Evolutionary conservation across 345 rosid genomes (phyloP), one percentile per base, ranked within the genome.

Genomic region (Heritiera littoralis): DNA sequence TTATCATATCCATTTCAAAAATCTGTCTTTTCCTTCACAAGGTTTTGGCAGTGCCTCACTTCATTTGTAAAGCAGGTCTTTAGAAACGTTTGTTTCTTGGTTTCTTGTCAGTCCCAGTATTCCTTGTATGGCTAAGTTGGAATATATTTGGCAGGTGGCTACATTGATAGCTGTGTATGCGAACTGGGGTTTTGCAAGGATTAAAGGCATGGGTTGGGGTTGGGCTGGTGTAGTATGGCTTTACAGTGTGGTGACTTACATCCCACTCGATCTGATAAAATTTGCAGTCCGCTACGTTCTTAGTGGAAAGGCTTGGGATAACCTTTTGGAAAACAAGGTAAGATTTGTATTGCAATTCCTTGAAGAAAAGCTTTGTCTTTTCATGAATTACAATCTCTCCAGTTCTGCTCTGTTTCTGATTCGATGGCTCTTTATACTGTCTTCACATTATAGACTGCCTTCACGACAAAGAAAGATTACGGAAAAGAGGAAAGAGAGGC

Each of bases 181-280:
- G 9, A 82, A 91, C 35, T 94, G 97, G 97, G 84, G 82, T 40
- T 92, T 94, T 70, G 97, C 98, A 0, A 74, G 67, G 30, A 86
- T 92, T 49, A 12, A 89, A 85, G 97, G 98, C 1, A 63, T 81
- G 1, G 94, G 98, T n/a, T 94, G 97, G 98, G 97, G 94, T 60
- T 94, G 97, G 98, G 96, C 97, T 9, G 98, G 98, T 49, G 96
- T 92, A n/a, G 90, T 92, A 79, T 94, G 97, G 98, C 85, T 94
- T 7, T 94, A 90, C 79, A 92, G 93, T 64, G 11, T 94, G 72
- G 86, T 90, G n/a, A 89, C 94, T 0, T 94, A 90, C 52, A 5
- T 91, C 72, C 98, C 97, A 3, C 95, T 94, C 2, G 97, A 94
- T 79, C n/a, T 91, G 3, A 87, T 94, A 72, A 94, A 94, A 75